A percentile compares a stretch with the other conserved stretches of the same genome.
Conservation (phyloP, 2,329 filamentous ascomycete genomes). For the Penicillium concentricum region DNA sequence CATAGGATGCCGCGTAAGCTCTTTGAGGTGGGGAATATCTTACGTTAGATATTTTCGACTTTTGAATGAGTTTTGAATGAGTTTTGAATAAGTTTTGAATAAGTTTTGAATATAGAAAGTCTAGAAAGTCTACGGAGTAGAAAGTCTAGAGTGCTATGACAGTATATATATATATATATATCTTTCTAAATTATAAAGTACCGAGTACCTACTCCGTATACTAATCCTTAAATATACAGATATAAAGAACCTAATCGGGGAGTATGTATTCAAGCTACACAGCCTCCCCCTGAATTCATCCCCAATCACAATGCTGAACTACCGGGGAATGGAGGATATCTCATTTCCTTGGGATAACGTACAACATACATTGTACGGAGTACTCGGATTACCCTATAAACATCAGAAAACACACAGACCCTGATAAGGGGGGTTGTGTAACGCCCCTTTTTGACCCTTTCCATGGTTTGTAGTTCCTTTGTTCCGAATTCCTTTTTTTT, state of each 20-base stretch:
- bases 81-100: too few species aligned
- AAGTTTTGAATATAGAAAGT: too few species aligned
- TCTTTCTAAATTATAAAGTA: too few species aligned
- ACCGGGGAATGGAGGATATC: conserved; percentile 17
- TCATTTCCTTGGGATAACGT: background rate
- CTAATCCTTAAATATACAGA: too few species aligned
- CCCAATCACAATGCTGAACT: conserved; percentile 1
- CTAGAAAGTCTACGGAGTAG: too few species aligned
- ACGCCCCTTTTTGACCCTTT: conserved; percentile 7
- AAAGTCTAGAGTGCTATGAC: too few species aligned
- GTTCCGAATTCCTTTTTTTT: conserved; percentile 1
- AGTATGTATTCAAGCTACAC: conserved; percentile 17
- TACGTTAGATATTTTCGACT: too few species aligned
- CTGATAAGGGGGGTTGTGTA: conserved; percentile 14
- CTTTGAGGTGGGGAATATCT: background rate
- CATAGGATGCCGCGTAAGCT: conserved; percentile 27
- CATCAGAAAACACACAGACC: conserved; percentile 15
- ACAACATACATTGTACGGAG: background rate
- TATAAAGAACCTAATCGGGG: background rate
- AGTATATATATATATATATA: too few species aligned
- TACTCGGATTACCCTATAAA: too few species aligned
- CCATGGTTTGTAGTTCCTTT: conserved; percentile 1
- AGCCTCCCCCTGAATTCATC: conserved; percentile 27
- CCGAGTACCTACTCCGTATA: too few species aligned
- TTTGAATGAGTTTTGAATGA: too few species aligned